Conservation (phyloP, 805 yeast genomes). For the Cyberlindnera samutprakarnensis region DNA sequence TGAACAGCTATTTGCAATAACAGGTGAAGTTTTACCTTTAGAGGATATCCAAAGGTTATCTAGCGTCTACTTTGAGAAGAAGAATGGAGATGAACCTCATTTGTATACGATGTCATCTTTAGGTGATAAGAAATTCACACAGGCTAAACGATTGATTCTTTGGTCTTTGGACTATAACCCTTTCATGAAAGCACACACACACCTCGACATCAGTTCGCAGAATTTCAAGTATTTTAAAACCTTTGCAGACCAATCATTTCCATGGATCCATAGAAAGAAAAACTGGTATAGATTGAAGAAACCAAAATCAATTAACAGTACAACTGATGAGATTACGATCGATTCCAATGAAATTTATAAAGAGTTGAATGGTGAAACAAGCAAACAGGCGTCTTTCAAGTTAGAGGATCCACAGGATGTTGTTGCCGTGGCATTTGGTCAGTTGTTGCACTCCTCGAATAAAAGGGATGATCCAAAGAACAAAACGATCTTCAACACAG, state of each 20-base stretch:
- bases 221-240: slow-evolving; percentile 4
- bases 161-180: slow-evolving; percentile 22
- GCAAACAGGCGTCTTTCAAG: not conserved
- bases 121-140: slow-evolving; percentile 12
- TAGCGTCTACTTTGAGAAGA: slow-evolving; percentile 17
- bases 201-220: slow-evolving; percentile 7
- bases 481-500: slow-evolving; percentile 14
- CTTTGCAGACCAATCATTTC: slow-evolving; percentile 13
- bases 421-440: slow-evolving; percentile 20
- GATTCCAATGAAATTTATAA: slow-evolving; percentile 8
- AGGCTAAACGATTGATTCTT: slow-evolving; percentile 18
- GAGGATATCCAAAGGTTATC: slow-evolving; percentile 18
- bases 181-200: slow-evolving; percentile 10
- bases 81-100: slow-evolving; percentile 1
- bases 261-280: slow-evolving; percentile 20
- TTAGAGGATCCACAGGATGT: slow-evolving; percentile 7
- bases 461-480: slow-evolving; percentile 1
- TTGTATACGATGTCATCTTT: slow-evolving; percentile 14
- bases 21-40: slow-evolving; percentile 12
- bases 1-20: slow-evolving; percentile 5
- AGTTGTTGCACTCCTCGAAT: slow-evolving; percentile 3
- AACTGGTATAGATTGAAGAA: slow-evolving; percentile 16
- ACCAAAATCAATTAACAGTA: slow-evolving; percentile 8
- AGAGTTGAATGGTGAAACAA: slow-evolving; percentile 5
- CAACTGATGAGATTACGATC: slow-evolving; percentile 3